These are phyloP conservation scores for Phaeotremella fagi DNA, from an alignment of 768 basidiomycete genomes.

Conservation along the genomic window DNA sequence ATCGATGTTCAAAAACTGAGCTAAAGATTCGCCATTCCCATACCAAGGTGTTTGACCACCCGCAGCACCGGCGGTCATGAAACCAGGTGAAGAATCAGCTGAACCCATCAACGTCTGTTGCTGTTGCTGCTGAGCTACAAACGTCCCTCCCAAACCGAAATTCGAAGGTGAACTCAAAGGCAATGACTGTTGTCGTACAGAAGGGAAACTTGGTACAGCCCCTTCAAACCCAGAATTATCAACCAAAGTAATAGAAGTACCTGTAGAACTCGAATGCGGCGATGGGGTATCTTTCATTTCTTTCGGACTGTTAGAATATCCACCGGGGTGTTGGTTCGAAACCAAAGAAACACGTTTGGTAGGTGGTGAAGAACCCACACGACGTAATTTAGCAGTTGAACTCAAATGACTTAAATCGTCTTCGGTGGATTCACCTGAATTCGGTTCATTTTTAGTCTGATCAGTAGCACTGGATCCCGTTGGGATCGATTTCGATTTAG, in stretches of 20 bases:
- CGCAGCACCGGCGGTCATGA: slow-evolving; percentile 9
- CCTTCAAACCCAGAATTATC: slow-evolving; percentile 26
- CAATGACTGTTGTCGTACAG: background rate
- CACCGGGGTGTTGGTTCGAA: background rate
- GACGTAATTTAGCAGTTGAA: slow-evolving; percentile 26
- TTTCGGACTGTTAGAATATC: background rate
- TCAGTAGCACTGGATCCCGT: too few species aligned
- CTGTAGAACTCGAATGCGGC: slow-evolving; percentile 10
- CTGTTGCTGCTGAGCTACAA: background rate
- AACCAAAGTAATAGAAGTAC: slow-evolving; percentile 16
- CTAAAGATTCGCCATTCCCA: background rate
- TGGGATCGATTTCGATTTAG: background rate
- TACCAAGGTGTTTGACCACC: background rate
- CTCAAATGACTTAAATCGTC: slow-evolving; percentile 44
- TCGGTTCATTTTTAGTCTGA: background rate
- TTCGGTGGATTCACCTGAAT: slow-evolving; percentile 13
- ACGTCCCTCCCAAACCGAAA: background rate
- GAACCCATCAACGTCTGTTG: background rate
- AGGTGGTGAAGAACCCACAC: slow-evolving; percentile 15
- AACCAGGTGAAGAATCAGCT: slow-evolving; percentile 1
- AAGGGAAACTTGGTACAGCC: slow-evolving; percentile 21
- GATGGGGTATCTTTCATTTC: slow-evolving; percentile 9
- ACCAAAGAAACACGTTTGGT: slow-evolving; percentile 1
- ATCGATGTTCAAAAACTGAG: background rate
- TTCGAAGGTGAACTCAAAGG: background rate